A percentile compares a stretch with the other conserved stretches of the same genome.
These are phyloP conservation scores for Cryptococcus neoformans DNA, from an alignment of 1,284 basidiomycete genomes.

Conservation along the genomic window DNA sequence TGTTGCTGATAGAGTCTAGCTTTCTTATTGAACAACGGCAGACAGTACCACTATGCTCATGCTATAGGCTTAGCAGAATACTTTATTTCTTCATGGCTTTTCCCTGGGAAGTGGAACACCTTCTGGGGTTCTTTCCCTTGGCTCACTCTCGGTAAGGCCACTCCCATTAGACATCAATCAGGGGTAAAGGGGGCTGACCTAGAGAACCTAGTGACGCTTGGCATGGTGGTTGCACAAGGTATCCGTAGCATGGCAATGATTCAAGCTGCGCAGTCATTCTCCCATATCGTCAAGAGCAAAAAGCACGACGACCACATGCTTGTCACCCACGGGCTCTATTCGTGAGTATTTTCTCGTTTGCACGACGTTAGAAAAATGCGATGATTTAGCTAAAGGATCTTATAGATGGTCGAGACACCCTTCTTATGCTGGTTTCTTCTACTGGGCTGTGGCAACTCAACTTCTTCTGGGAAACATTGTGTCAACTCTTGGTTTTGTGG, in stretches of 20 bases:
- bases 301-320: constrained; percentile 73
- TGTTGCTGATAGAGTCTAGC: constrained; percentile 55
- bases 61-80: constrained; percentile 75
- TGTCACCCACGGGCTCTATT: constrained; percentile 81
- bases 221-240: constrained; percentile 69
- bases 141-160: constrained; percentile 9
- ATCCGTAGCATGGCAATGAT: constrained; percentile 92
- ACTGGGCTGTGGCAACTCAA: constrained; percentile 95
- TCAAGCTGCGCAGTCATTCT: constrained; percentile 89
- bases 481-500: constrained; percentile 50
- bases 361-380: neutral
- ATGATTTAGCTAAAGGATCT: neutral
- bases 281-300: constrained; percentile 69
- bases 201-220: constrained; percentile 17
- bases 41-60: constrained; percentile 83
- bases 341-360: constrained; percentile 53
- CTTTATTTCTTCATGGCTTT: constrained; percentile 65
- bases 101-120: constrained; percentile 40
- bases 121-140: constrained; percentile 6
- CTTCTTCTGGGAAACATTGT: constrained; percentile 85
- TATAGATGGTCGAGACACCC: constrained; percentile 86
- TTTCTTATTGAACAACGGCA: constrained; percentile 89
- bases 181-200: neutral
- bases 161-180: neutral
- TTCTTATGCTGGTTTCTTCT: constrained; percentile 96